Evolutionary conservation across 1,139 yeast species (phyloP), one percentile per base, ranked within the genome.

Genomic region (Suzukiozyma palmioleophila): DNA sequence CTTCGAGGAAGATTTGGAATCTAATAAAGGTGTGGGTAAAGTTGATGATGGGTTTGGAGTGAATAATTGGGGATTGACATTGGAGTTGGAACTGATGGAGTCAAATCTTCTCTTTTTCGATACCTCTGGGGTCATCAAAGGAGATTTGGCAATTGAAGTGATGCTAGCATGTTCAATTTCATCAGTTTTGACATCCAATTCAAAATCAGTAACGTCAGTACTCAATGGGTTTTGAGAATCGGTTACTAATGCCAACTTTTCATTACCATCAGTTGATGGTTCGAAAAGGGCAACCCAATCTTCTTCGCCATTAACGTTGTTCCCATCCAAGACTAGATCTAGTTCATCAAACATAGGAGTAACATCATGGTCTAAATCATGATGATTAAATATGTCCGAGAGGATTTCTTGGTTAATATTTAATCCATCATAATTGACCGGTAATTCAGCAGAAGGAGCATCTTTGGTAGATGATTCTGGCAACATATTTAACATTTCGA

Each of bases 211-310:
- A 28, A 28, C 31, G 9, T 28, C 31, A 28, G 14, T 28, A 8
- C 31, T 28, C 31, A 28, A n/a, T 10, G 31, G 31, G 16, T n/a
- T 12, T n/a, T 28, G 31, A 28, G 31, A 28, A 8, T 28, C 31
- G n/a, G 16, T 13, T 28, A 28, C 31, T n/a, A 14, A n/a, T 8
- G 12, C 31, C 31, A 28, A 28, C 14, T 28, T 28, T 35, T 46
- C 52, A 11, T 32, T 12, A 13, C 10, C 31, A 42, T 45, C 50
- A 27, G 67, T 72, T 5, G 22, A 18, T 31, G 65, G 70, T 42
- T 72, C 79, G 51, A 81, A 81, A 43, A 81, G 66, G n/a, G 86
- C 73, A 33, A 75, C 75, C 88, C 88, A 81, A 54, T 75, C 75
- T 26, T 74, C 74, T 49, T 67, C 68, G 36, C 62, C 54, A 51